Conservation (phyloP, 1,284 basidiomycete species). For the Cystobasidium pallidum region DNA sequence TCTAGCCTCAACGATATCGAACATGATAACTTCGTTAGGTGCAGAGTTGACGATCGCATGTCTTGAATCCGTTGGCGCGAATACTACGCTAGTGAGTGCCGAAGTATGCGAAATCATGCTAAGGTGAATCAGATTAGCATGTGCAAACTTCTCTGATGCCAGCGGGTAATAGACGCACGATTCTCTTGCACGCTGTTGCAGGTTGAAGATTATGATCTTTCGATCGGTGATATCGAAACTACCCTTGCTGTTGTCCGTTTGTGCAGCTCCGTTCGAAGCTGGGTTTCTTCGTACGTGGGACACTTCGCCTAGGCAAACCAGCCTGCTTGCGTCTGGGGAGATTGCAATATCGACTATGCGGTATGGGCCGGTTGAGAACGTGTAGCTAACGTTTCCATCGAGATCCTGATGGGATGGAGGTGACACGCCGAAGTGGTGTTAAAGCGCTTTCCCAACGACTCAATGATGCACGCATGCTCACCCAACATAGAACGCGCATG, state of each 20-base stretch:
- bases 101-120: constrained; percentile 55
- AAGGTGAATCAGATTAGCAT: background rate
- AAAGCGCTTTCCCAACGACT: too few relatives aligned
- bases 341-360: constrained; percentile 85
- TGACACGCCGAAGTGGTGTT: too few relatives aligned
- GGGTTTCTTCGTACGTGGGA: constrained; percentile 37
- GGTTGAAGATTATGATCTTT: constrained; percentile 73
- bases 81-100: constrained; percentile 82
- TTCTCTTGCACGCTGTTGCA: constrained; percentile 61
- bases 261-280: constrained; percentile 10
- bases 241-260: constrained; percentile 14
- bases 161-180: constrained; percentile 46
- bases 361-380: constrained; percentile 74
- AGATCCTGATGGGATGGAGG: constrained; percentile 63
- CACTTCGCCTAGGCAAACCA: constrained; percentile 75
- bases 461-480: constrained; percentile 57
- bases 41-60: constrained; percentile 84
- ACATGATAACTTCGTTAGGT: constrained; percentile 84
- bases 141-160: too few relatives aligned
- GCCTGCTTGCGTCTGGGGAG: constrained; percentile 77
- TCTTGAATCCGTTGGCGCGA: constrained; percentile 77
- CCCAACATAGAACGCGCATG: constrained; percentile 84
- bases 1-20: constrained; percentile 69
- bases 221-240: constrained; percentile 54
- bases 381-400: constrained; percentile 70